Base-by-base conservation (phyloP, 1,284 basidiomycete genomes). In the Polyporus tsugae region DNA sequence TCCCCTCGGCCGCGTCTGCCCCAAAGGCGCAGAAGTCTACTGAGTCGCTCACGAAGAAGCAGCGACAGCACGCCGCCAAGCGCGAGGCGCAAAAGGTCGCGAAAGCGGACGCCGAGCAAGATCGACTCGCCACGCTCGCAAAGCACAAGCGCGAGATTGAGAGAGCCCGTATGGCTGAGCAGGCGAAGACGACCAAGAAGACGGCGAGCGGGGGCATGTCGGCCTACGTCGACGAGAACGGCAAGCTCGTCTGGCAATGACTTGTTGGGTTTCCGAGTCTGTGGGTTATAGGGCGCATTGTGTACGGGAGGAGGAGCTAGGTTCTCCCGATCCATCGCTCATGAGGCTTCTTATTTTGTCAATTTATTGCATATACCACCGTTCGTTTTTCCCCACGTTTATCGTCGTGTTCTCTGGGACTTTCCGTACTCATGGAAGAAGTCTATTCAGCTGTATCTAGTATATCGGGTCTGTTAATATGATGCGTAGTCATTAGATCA, bases 51-150 rank as follows among this genome's bases (percentile, higher is more conserved):
- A 89, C 88, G 19, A 92, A 94, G 80, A 85, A 85, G 60, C 89
- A 93, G 76, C 85, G 91, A 19, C 91, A 93, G 76, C 91, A 92
- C 72, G 87, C 86, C 17, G 84, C 84, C 64, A 86, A 83, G 74
- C 82, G 85, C 4, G 91, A 91, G 35, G 84, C 85, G 0, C 75
- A 82, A 68, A 93, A 92, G 75, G 80, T 83, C 4, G 83, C 80
- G 7, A 91, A 89, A 75, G 85, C 80, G 0, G 87, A 86, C 0
- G 82, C 81, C 0, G 92, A 93, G 75, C 78, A 76, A 6, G 82
- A 87, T 59, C 81, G 90, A 46, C 75, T 85, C 25, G 83, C 84
- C 6, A 78, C 77, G 33, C 81, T 93, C 7, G 86, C 85, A 6
- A 78, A 83, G 71, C 91, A 94, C 77, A 87, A 87, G 75, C 83